phyloP scores from a whole-genome alignment of 768 basidiomycete genomes.

The Naganishia onofrii region DNA sequence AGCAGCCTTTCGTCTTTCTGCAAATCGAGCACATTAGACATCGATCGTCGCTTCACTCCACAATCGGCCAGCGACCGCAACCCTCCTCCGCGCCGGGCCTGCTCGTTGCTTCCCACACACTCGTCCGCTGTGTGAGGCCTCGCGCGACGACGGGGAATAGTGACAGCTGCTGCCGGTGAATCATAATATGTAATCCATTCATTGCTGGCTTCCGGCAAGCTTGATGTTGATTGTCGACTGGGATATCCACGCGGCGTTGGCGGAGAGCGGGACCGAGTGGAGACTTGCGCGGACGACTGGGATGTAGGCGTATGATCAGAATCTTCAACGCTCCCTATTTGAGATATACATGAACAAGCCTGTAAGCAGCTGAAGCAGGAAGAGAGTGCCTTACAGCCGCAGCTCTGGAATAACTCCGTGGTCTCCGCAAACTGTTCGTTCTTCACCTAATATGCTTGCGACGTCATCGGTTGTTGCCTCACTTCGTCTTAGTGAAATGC shows the following conservation, averaged over 20 bases:
- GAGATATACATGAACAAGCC: not conserved
- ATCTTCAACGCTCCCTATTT: not conserved
- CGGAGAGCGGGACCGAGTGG: not conserved
- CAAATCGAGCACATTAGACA: not conserved
- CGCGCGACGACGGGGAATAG: not conserved
- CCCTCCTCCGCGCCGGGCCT: not conserved
- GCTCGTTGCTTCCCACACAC: not conserved
- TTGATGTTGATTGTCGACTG: conserved; percentile 11
- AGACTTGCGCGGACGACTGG: not conserved
- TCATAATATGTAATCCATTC: conserved; percentile 18
- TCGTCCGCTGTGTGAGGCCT: conserved; percentile 13
- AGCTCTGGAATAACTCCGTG: not conserved
- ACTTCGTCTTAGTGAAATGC: not conserved
- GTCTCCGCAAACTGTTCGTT: not conserved
- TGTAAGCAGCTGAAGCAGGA: not conserved
- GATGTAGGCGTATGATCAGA: not conserved
- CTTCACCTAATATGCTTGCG: not conserved
- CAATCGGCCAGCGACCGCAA: not conserved
- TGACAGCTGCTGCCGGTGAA: not conserved
- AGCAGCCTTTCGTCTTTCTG: not conserved
- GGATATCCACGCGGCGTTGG: not conserved
- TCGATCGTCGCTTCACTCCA: not conserved
- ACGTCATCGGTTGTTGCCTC: not conserved
- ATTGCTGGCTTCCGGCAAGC: not conserved
- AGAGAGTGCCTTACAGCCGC: not conserved